phyloP scores from a whole-genome alignment of 2,329 filamentous ascomycete genomes.

The Thielaviopsis punctulata region DNA sequence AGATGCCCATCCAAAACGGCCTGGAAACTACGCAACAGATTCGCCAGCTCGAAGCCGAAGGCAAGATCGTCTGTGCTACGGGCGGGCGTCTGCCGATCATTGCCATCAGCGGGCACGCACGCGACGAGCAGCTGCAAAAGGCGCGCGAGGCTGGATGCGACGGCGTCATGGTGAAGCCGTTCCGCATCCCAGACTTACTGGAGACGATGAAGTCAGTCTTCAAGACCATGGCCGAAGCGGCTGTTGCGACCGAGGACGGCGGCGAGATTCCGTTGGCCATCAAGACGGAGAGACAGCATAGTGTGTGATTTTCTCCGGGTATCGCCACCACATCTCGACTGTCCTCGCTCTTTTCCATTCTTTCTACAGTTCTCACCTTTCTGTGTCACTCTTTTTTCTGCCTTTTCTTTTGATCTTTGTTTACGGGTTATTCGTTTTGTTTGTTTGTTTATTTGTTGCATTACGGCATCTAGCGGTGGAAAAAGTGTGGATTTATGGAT shows the following conservation, averaged over 20 bases:
- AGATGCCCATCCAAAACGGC: conserved; percentile 61
- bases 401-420: neutral
- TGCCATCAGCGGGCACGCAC: conserved; percentile 50
- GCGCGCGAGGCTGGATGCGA: conserved; percentile 37
- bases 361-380: neutral
- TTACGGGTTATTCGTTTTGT: neutral
- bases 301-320: neutral
- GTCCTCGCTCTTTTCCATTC: neutral
- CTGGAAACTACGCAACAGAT: conserved; percentile 48
- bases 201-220: conserved; percentile 40
- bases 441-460: neutral
- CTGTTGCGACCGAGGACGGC: neutral
- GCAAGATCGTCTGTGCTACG: conserved; percentile 27
- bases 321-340: neutral
- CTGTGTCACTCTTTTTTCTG: neutral
- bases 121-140: conserved; percentile 40
- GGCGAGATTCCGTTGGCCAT: neutral
- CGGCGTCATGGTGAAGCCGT: conserved; percentile 57
- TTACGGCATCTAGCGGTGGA: neutral
- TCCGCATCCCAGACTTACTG: conserved; percentile 43
- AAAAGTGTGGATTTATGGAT: neutral
- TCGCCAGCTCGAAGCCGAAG: conserved; percentile 39
- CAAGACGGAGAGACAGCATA: conserved; percentile 1
- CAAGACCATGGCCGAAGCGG: conserved; percentile 16
- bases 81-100: conserved; percentile 43